phyloP scores from a whole-genome alignment of 179 eudicot genomes.

The Carnegiea gigantea region DNA sequence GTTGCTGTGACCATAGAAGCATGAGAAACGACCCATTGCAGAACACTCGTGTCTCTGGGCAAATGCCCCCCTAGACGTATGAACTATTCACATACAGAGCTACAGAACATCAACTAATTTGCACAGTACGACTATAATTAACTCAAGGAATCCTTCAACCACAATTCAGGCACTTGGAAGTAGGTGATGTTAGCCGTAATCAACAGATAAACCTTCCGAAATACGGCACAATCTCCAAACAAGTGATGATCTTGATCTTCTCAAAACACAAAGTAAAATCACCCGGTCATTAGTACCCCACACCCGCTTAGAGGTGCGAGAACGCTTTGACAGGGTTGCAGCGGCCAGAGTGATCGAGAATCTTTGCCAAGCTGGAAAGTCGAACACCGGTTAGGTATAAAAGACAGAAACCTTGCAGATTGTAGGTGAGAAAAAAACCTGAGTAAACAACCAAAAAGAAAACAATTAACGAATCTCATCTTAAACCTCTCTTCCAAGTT shows the following conservation, averaged over 20 bases:
- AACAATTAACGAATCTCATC: neutral
- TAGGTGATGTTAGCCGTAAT: constrained; percentile 76
- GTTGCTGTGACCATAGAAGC: constrained; percentile 57
- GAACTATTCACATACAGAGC: constrained; percentile 24
- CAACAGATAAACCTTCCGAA: constrained; percentile 75
- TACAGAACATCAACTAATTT: constrained; percentile 18
- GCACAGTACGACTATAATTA: constrained; percentile 1
- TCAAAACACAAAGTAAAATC: constrained; percentile 53
- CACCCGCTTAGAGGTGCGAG: constrained; percentile 91
- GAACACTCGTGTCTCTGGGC: neutral
- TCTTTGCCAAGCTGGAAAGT: constrained; percentile 39
- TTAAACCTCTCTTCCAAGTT: neutral
- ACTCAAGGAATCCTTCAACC: constrained; percentile 33
- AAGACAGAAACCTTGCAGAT: constrained; percentile 39
- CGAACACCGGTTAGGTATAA: constrained; percentile 20
- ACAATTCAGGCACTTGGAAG: constrained; percentile 21
- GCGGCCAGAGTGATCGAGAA: constrained; percentile 95
- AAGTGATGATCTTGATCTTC: constrained; percentile 84
- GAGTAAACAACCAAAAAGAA: neutral
- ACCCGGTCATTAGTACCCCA: constrained; percentile 66
- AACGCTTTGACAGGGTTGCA: constrained; percentile 53
- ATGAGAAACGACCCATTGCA: constrained; percentile 77
- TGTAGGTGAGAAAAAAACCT: constrained; percentile 5
- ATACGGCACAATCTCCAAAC: constrained; percentile 90
- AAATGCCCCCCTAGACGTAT: neutral